Evolutionary conservation across 1,284 basidiomycete species (phyloP), one percentile per base, ranked within the genome.

Genomic region (Veloboletus limbatus): DNA sequence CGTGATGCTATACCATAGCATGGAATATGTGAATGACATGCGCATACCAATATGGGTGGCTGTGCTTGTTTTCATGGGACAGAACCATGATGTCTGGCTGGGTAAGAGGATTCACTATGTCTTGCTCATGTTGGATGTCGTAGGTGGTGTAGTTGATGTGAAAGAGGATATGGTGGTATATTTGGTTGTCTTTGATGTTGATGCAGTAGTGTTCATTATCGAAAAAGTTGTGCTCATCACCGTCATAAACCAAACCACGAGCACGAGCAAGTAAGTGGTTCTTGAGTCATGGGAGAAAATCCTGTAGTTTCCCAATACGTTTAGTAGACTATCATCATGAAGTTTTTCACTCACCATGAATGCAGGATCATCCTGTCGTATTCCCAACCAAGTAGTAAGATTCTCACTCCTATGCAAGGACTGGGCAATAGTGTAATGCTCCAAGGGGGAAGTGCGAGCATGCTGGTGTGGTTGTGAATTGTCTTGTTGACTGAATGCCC

Each of bases 191-290:
- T 1, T 36, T 21, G 30, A 62, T 40, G 8, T 30, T 25, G 16
- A 60, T 31, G 11, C 27, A 41, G 9, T 52, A 47, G 14, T 49
- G 49, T 25, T 70, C 59, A 13, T 54, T 46, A 14, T 56, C 48
- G 1, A 64, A 52, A 43, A 66, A 69, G 3, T 56, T 44, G 32
- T 62, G 41, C 13, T 57, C 54, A 22, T 69, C 59, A 2, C 62
- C 61, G 37, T 67, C 54, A 32, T 63, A 66, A 3, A 39, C 40
- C 3, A 50, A 49, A 6, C 43, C 44, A 8, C 52, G 49, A 4
- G 65, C 34, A 3, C 61, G 45, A 1, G 49, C 57, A 0, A 69
- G 50, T 0, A 69, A 33, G 2, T 79, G n/a, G n/a, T n/a, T n/a
- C n/a, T n/a, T n/a, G n/a, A n/a, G n/a, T n/a, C n/a, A n/a, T n/a